phyloP scores from a whole-genome alignment of 805 yeast genomes.

The Ogataea trehalophila region DNA sequence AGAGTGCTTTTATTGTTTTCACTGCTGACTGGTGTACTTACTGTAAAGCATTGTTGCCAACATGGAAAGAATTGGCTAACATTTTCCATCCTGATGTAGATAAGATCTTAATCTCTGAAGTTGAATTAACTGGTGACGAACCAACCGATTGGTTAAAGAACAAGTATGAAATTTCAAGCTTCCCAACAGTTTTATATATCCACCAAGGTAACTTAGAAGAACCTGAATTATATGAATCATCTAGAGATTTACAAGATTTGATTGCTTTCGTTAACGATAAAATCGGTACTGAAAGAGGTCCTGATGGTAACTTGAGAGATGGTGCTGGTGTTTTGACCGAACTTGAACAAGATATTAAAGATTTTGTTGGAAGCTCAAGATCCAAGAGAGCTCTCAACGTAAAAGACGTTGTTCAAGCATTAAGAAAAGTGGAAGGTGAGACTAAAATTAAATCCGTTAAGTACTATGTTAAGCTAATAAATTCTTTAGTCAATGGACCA shows the following conservation, averaged over 20 bases:
- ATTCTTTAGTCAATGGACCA: slow-evolving; percentile 42
- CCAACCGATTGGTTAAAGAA: slow-evolving; percentile 38
- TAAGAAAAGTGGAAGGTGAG: slow-evolving; percentile 29
- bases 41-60: slow-evolving; percentile 50
- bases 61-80: slow-evolving; percentile 45
- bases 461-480: slow-evolving; percentile 46
- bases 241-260: slow-evolving; percentile 42
- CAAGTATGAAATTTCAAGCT: slow-evolving; percentile 38
- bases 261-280: slow-evolving; percentile 45
- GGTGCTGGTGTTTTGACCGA: slow-evolving; percentile 37
- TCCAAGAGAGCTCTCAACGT: slow-evolving; percentile 22
- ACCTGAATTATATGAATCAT: slow-evolving; percentile 34
- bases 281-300: slow-evolving; percentile 36
- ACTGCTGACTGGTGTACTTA: slow-evolving; percentile 59
- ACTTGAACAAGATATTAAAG: slow-evolving; percentile 27
- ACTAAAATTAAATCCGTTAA: slow-evolving; percentile 25
- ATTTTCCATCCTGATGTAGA: slow-evolving; percentile 38
- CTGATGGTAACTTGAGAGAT: slow-evolving; percentile 35
- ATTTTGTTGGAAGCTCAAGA: slow-evolving; percentile 28
- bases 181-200: slow-evolving; percentile 55
- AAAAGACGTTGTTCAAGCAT: slow-evolving; percentile 33
- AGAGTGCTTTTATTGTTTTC: slow-evolving; percentile 47
- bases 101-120: slow-evolving; percentile 39
- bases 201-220: slow-evolving; percentile 33
- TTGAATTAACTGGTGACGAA: slow-evolving; percentile 41